Conservation (phyloP, 345 rosid genomes). For the Eucalyptus erythrocorys region DNA sequence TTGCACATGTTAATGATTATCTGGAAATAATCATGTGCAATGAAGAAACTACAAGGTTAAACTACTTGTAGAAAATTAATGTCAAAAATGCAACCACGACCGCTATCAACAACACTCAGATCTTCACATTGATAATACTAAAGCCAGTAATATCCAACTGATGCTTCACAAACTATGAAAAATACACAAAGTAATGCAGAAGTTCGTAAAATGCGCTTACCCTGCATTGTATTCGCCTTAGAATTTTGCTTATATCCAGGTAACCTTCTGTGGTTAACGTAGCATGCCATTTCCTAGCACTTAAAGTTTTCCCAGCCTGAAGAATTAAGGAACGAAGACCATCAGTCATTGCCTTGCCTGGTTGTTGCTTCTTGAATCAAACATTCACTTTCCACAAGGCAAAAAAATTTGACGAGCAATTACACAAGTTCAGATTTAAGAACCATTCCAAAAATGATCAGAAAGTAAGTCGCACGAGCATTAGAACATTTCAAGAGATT, state of each 20-base stretch:
- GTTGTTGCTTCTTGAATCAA: not conserved
- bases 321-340: not conserved
- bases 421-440: not conserved
- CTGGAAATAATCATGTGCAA: not conserved
- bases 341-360: not conserved
- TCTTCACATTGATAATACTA: not conserved
- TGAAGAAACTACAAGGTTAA: not conserved
- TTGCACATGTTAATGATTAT: not conserved
- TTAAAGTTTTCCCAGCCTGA: constrained; percentile 95
- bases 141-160: not conserved
- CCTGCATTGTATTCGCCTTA: constrained; percentile 77
- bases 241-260: constrained; percentile 77
- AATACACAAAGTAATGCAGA: not conserved
- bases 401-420: not conserved
- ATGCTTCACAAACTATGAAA: not conserved
- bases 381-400: not conserved
- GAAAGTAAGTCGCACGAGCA: not conserved
- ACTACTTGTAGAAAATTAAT: not conserved
- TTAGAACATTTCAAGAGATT: not conserved
- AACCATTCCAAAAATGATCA: not conserved
- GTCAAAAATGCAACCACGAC: not conserved
- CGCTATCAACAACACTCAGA: not conserved
- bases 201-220: constrained; percentile 19
- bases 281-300: constrained; percentile 91
- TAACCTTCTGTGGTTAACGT: constrained; percentile 64